These are phyloP conservation scores for Polychytrium aggregatum DNA, from an alignment of 192 early-diverging fungal species.

Conservation along the genomic window DNA sequence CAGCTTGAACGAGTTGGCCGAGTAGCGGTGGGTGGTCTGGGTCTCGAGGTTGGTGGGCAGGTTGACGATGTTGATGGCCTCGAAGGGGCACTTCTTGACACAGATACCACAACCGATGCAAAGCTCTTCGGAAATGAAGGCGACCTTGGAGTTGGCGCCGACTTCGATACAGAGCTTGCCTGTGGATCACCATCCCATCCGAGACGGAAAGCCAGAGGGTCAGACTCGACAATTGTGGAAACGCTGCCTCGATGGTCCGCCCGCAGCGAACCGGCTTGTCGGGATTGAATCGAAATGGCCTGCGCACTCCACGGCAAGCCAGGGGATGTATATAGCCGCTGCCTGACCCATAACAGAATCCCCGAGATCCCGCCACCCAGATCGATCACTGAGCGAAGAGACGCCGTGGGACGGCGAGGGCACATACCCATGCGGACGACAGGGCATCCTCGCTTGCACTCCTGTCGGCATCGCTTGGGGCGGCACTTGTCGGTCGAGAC, in stretches of 20 bases:
- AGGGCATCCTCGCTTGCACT: conserved; percentile 94
- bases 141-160: conserved; percentile 70
- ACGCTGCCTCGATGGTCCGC: no score
- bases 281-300: no score
- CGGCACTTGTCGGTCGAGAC: conserved; percentile 92
- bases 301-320: no score
- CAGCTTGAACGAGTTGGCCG: conserved; percentile 95
- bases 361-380: no score
- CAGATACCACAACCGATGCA: conserved; percentile 99
- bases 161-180: conserved; percentile 95
- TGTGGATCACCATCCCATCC: no score
- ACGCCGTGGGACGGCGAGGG: background rate
- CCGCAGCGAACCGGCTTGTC: no score
- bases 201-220: no score
- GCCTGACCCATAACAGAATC: no score
- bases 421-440: conserved; percentile 90
- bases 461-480: conserved; percentile 97
- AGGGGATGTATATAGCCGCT: no score
- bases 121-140: conserved; percentile 86
- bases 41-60: conserved; percentile 89
- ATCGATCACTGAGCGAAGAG: no score
- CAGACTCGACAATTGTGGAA: no score
- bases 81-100: conserved; percentile 94
- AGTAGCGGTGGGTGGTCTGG: conserved; percentile 92
- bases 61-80: conserved; percentile 94